Conservation (phyloP, 2,329 filamentous ascomycete genomes). For the Pseudogymnoascus sp. region DNA sequence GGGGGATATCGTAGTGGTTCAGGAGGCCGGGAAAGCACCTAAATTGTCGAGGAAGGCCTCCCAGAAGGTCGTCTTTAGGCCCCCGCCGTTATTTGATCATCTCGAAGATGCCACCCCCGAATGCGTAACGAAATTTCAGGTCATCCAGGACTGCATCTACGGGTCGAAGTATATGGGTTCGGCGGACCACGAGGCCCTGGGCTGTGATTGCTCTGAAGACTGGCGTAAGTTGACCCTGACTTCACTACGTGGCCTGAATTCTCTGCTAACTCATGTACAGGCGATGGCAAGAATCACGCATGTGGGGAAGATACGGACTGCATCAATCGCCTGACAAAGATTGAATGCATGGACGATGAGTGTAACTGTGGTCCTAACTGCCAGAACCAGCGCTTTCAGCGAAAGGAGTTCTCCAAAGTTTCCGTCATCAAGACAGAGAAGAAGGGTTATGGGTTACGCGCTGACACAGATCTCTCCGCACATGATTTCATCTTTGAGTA, state of each 20-base stretch:
- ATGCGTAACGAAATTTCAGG: slow-evolving; percentile 68
- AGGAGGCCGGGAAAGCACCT: slow-evolving; percentile 59
- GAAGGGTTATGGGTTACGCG: slow-evolving; percentile 88
- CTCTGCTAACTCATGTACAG: slow-evolving; percentile 39
- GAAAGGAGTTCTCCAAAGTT: slow-evolving; percentile 81
- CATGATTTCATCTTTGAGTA: slow-evolving; percentile 98
- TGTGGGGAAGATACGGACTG: slow-evolving; percentile 96
- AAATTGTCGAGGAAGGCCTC: slow-evolving; percentile 70
- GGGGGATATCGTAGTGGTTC: slow-evolving; percentile 56
- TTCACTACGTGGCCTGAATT: background rate
- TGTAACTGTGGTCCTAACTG: slow-evolving; percentile 84
- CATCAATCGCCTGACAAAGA: slow-evolving; percentile 96
- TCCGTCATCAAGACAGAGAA: slow-evolving; percentile 97
- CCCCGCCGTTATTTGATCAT: slow-evolving; percentile 63
- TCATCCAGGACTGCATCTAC: slow-evolving; percentile 82
- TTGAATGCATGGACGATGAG: slow-evolving; percentile 79
- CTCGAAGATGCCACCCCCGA: slow-evolving; percentile 73
- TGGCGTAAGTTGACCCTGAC: slow-evolving; percentile 65
- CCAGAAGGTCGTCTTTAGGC: slow-evolving; percentile 59
- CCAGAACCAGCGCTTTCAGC: slow-evolving; percentile 92
- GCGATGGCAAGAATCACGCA: slow-evolving; percentile 65
- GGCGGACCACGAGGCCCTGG: slow-evolving; percentile 82
- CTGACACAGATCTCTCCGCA: slow-evolving; percentile 67
- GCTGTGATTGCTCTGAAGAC: slow-evolving; percentile 92
- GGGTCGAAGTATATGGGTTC: slow-evolving; percentile 85